These are phyloP conservation scores for Daldinia eschscholtzii DNA, from an alignment of 2,329 filamentous ascomycete species.

Conservation along the genomic window DNA sequence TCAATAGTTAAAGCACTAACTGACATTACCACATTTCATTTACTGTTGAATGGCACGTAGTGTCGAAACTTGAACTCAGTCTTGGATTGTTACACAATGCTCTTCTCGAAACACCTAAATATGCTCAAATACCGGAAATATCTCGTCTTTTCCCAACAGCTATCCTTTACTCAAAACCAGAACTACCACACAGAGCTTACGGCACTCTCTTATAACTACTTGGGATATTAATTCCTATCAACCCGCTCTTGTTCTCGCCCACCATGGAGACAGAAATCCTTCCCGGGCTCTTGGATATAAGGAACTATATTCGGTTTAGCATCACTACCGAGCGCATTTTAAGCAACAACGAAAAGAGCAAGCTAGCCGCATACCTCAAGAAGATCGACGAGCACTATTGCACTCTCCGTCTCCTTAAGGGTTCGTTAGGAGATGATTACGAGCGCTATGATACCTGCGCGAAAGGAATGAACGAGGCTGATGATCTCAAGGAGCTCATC, in stretches of 20 bases:
- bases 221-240: background rate
- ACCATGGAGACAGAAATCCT: background rate
- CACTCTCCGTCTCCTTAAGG: background rate
- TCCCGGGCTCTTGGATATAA: background rate
- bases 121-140: background rate
- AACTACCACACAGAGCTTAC: background rate
- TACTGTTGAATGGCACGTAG: background rate
- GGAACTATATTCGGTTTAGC: background rate
- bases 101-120: background rate
- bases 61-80: background rate
- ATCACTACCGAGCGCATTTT: background rate
- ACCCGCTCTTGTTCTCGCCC: background rate
- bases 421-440: fast-evolving
- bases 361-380: background rate
- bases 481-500: background rate
- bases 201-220: background rate
- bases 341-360: background rate
- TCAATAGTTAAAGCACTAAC: background rate
- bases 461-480: background rate
- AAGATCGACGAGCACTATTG: background rate
- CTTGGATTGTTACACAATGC: background rate
- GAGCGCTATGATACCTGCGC: background rate
- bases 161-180: background rate
- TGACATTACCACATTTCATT: background rate
- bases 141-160: background rate